A percentile compares a stretch with the other conserved stretches of the same genome.
These are phyloP conservation scores for Raphanus raphanistrum DNA, from an alignment of 345 rosid species.

Conservation along the genomic window DNA sequence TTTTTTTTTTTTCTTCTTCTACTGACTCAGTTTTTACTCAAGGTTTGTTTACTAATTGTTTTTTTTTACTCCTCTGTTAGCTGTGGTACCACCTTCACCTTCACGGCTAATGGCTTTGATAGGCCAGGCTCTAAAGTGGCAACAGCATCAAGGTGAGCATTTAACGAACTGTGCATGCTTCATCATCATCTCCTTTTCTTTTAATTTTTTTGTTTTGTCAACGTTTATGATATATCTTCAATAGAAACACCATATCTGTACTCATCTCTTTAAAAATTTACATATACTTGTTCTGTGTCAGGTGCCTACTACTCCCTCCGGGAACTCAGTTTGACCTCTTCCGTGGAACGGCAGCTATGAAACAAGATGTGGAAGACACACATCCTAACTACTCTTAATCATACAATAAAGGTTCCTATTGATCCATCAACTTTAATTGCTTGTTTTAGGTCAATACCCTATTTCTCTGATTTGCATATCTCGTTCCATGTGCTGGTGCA, in stretches of 20 bases:
- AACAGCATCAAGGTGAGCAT: conserved; percentile 91
- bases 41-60: conserved; percentile 17
- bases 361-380: conserved; percentile 93
- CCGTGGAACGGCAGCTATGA: conserved; percentile 98
- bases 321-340: conserved; percentile 98
- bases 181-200: not conserved
- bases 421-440: conserved; percentile 17
- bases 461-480: conserved; percentile 13
- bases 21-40: not conserved
- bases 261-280: not conserved
- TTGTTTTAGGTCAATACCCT: not conserved
- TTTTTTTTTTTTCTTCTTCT: conserved; percentile 8
- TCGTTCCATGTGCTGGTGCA: conserved; percentile 41
- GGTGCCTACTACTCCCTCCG: conserved; percentile 83
- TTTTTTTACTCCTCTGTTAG: conserved; percentile 39
- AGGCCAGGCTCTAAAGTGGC: conserved; percentile 99
- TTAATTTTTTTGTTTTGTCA: not conserved
- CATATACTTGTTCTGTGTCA: conserved; percentile 32
- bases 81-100: conserved; percentile 95
- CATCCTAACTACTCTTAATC: conserved; percentile 71
- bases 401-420: conserved; percentile 68
- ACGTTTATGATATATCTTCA: not conserved
- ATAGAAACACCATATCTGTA: too few species aligned
- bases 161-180: conserved; percentile 25
- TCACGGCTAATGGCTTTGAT: conserved; percentile 96